Evolutionary conservation across 192 early-diverging fungal genomes (phyloP).

Genomic region (Entophlyctis helioformis): DNA sequence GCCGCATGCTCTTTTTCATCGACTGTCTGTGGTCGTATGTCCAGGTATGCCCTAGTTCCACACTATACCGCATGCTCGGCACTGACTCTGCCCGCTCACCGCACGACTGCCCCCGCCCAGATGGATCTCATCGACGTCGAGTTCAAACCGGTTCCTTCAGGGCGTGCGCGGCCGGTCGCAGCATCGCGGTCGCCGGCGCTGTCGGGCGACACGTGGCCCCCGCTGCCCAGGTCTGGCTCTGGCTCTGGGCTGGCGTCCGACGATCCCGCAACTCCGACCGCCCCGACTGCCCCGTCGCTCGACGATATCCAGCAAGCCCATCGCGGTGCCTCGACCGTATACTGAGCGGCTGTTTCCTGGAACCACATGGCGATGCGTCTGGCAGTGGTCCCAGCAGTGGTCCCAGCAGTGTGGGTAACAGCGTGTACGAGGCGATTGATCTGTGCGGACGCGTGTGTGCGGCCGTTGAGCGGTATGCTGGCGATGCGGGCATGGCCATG

Average conservation of each 20-base stretch:
- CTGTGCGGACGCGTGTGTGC: constrained; percentile 11
- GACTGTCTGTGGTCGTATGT: constrained; percentile 60
- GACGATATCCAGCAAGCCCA: constrained; percentile 17
- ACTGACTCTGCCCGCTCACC: neutral
- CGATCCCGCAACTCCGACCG: neutral
- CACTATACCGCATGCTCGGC: neutral
- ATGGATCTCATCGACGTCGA: constrained; percentile 24
- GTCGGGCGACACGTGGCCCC: neutral
- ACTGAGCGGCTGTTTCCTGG: constrained; percentile 18
- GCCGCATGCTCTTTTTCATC: constrained; percentile 65
- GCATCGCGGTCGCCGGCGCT: neutral
- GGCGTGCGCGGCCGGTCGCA: neutral
- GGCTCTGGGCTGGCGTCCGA: no score
- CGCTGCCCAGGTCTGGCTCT: neutral
- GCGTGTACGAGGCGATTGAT: neutral
- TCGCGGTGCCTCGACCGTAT: constrained; percentile 6
- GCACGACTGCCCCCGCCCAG: neutral
- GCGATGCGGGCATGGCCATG: constrained; percentile 2
- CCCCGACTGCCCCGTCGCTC: constrained; percentile 7
- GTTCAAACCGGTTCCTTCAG: constrained; percentile 4
- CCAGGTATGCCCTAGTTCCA: constrained; percentile 35
- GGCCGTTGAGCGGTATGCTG: constrained; percentile 2
- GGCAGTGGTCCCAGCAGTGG: no score
- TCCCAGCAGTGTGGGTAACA: constrained; percentile 4
- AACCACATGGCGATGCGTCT: neutral